phyloP scores from a whole-genome alignment of 257 asterid genomes.

The Craterostigma plantagineum region DNA sequence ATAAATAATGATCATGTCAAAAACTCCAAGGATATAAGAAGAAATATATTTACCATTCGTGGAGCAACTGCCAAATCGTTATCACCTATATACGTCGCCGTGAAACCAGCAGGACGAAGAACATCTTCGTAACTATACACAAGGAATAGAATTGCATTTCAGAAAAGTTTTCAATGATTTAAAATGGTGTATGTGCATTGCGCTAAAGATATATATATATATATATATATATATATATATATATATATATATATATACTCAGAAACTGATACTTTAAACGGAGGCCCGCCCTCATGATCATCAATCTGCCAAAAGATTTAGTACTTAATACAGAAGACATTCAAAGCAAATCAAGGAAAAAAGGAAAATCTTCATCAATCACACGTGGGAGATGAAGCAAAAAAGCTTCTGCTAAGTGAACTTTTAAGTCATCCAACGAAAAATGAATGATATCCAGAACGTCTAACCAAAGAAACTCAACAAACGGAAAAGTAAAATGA shows the following conservation, averaged over 20 bases:
- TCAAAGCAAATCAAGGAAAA: neutral
- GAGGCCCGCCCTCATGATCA: slow-evolving; percentile 76
- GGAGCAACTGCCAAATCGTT: slow-evolving; percentile 52
- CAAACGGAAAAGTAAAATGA: slow-evolving; percentile 4
- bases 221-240: no score
- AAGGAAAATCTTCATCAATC: no score
- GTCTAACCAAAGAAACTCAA: no score
- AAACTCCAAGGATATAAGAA: no score
- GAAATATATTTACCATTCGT: no score
- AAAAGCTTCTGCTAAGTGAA: no score
- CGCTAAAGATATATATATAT: slow-evolving; percentile 9
- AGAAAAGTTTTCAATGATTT: slow-evolving; percentile 1
- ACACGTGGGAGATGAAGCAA: no score
- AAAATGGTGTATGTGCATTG: no score
- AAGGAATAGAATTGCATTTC: neutral
- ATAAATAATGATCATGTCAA: no score
- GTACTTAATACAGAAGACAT: slow-evolving; percentile 1
- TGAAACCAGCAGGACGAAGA: slow-evolving; percentile 51
- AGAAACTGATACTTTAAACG: slow-evolving; percentile 55
- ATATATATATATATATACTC: no score
- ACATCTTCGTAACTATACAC: slow-evolving; percentile 53
- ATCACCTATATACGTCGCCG: slow-evolving; percentile 39
- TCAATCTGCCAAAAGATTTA: slow-evolving; percentile 30
- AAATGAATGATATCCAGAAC: no score
- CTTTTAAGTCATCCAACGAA: no score